Evolutionary conservation across 306 rosid species (phyloP), one percentile per base, ranked within the genome.

Genomic region (Canavalia gladiata): DNA sequence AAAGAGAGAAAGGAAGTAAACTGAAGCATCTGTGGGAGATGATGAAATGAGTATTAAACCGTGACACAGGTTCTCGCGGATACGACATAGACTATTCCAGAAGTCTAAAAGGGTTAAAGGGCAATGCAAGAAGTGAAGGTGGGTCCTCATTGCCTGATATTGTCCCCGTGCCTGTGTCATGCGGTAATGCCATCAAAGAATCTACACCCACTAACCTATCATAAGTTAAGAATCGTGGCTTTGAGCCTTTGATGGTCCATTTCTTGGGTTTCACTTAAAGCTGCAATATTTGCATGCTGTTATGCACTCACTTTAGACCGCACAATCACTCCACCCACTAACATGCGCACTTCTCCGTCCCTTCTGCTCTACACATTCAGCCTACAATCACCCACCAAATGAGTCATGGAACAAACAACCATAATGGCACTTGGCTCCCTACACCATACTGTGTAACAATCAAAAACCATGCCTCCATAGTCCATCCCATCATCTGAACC

Each of bases 191-290:
- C 80, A 72, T 39, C 64, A 2, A 49, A 7, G n/a, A 29, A 10
- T 46, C 35, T n/a, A 45, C 41, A 43, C 74, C 10, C 10, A 55
- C 74, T 55, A 29, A 25, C 72, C 69, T 55, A 72, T 65, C 58
- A 69, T 69, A 8, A 56, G n/a, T 55, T 13, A 56, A 8, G 67
- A 18, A 80, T 42, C 11, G 6, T 52, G 50, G 6, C 37, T 5
- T 59, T 75, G 72, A 62, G 49, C 76, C 62, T 69, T 65, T 65
- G 41, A 37, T 63, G 68, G 25, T 47, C 25, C 55, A 8, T 81
- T 84, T 64, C 83, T 81, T 81, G 11, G 41, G 13, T 77, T 56
- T 3, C 80, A 84, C 82, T 75, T 75, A 84, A 84, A 82, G 88
- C 83, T 82, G 88, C 88, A 12, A 12, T 4, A 5, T 81, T 28